A percentile compares a stretch with the other conserved stretches of the same genome.
phyloP scores from a whole-genome alignment of 805 yeast genomes.

The Debaryomyces prosopidis region DNA sequence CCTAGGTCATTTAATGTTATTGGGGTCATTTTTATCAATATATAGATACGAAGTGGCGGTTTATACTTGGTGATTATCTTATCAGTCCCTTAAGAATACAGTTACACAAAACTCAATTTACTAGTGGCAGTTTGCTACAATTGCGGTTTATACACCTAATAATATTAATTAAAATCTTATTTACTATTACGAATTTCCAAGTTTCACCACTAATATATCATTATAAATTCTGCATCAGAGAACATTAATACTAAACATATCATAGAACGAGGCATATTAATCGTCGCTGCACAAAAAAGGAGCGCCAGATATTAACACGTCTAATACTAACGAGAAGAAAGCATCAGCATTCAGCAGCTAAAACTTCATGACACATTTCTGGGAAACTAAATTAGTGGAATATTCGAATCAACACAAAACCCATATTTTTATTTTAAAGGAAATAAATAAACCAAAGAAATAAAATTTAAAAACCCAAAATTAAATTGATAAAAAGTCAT shows the following conservation, averaged over 20 bases:
- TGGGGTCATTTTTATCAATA: constrained; percentile 5
- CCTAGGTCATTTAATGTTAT: constrained; percentile 29
- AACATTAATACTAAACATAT: background rate
- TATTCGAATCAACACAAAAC: background rate
- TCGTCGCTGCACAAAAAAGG: constrained; percentile 5
- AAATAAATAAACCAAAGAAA: background rate
- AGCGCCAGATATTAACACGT: constrained; percentile 2
- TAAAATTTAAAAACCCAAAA: background rate
- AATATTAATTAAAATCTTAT: background rate
- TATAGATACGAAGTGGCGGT: no score
- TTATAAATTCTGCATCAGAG: background rate
- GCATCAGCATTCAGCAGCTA: no score
- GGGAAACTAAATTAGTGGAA: background rate
- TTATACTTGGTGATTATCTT: no score
- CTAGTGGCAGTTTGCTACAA: background rate
- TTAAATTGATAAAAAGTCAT: constrained; percentile 27
- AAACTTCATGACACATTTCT: no score
- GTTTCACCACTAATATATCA: constrained; percentile 1
- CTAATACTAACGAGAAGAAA: background rate
- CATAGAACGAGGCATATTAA: background rate
- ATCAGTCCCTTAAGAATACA: no score
- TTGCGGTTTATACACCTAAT: background rate
- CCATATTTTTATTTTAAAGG: background rate
- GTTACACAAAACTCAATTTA: background rate
- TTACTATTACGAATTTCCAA: background rate